Conservation (phyloP, 345 rosid genomes). For the Murraya koenigii region DNA sequence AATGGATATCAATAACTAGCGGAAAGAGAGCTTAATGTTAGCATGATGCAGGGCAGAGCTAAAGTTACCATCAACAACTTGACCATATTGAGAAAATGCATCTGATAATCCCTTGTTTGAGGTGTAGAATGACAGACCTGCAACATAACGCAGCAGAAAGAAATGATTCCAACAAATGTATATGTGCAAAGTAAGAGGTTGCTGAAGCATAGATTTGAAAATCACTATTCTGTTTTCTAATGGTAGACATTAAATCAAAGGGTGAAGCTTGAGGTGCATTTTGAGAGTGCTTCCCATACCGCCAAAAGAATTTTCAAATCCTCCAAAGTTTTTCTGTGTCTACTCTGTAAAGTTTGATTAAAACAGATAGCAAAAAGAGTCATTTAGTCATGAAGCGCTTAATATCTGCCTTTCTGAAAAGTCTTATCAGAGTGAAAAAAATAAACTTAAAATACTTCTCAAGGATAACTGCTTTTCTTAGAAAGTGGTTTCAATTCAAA, state of each 20-base stretch:
- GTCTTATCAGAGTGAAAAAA: neutral
- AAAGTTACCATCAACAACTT: slow-evolving; percentile 77
- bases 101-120: slow-evolving; percentile 62
- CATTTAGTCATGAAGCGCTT: neutral
- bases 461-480: too few relatives aligned
- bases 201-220: neutral
- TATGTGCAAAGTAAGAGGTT: neutral
- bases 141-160: neutral
- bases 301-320: neutral
- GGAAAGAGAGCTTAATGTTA: neutral
- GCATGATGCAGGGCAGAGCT: neutral
- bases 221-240: neutral
- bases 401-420: neutral
- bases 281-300: neutral
- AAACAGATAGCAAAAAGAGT: neutral
- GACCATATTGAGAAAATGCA: slow-evolving; percentile 76
- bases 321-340: neutral
- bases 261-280: neutral
- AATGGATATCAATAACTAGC: neutral
- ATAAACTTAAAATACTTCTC: too few relatives aligned
- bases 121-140: slow-evolving; percentile 75
- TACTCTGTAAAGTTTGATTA: neutral
- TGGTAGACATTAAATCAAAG: neutral
- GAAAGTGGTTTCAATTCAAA: neutral
- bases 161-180: neutral